phyloP scores from a whole-genome alignment of 2,329 filamentous ascomycete genomes.

The Fonsecaea multimorphosa region DNA sequence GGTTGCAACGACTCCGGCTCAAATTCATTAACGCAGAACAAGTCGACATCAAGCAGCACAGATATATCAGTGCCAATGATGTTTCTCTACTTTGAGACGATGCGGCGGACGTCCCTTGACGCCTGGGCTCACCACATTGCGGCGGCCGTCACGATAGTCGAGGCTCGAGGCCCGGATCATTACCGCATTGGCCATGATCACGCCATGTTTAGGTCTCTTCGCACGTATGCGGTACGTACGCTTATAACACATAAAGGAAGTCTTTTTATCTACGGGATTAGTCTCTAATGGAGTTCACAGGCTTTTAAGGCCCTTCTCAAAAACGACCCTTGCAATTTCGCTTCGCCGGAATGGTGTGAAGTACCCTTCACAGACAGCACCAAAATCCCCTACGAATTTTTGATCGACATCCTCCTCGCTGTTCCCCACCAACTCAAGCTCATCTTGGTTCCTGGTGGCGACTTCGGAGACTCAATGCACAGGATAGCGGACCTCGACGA shows the following conservation, averaged over 20 bases:
- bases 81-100: constrained; percentile 19
- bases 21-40: not conserved
- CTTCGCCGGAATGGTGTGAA: constrained; percentile 14
- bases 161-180: not conserved
- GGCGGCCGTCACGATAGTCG: not conserved
- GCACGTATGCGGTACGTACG: constrained; percentile 16
- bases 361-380: constrained; percentile 10
- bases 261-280: not conserved
- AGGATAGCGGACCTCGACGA: not conserved
- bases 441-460: not conserved
- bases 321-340: constrained; percentile 16
- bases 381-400: constrained; percentile 15
- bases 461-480: not conserved
- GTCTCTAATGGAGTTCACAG: not conserved
- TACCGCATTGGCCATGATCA: constrained; percentile 7
- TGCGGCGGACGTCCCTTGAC: constrained; percentile 1
- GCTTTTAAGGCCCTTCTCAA: constrained; percentile 7
- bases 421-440: constrained; percentile 14
- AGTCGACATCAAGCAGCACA: not conserved
- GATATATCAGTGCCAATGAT: constrained; percentile 9
- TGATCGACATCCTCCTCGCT: constrained; percentile 15
- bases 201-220: constrained; percentile 15
- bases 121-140: constrained; percentile 11
- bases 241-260: no score
- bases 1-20: not conserved